Base-by-base conservation (phyloP, 129 eudicot species). In the Flaveria ramosissima region DNA sequence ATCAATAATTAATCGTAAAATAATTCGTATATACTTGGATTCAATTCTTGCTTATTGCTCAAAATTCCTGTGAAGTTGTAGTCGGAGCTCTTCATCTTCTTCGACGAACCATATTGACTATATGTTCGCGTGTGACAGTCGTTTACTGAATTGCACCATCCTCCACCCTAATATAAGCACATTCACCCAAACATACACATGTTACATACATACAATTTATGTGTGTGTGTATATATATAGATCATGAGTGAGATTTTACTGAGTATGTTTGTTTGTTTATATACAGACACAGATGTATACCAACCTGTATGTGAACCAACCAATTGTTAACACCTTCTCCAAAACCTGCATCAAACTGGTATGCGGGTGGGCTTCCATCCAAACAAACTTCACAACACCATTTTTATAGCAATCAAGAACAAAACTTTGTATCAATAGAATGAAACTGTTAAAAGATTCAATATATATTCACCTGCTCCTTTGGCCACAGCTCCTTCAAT, bases 351-450 rank as follows among this genome's bases (percentile, higher is more conserved):
- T 80, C 84, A 47, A 81, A 76, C 72, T 87, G 86, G 51, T 81
- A 87, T 27, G 91, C 88, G 3, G 91, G 86, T 43, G 88, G 84
- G 69, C 88, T 84, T 57, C 91, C 91, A 79, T 87, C 91, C 88
- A 84, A 82, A 66, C 91, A 87, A 66, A 84, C 91, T 87, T 59
- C 76, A 75, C 16, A 66, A 9, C 50, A 55, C 43, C 78, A 75
- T 42, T 59, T 24, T 72, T 5, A 10, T 45, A 45, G 50, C 23
- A 64, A 30, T 63, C 7, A 79, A 41, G 26, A 63, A 72, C 23
- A 62, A 62, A 53, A 48, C 17, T 48, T 72, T 23, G 14, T 64
- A 64, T 64, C 21, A 23, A 73, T 42, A 30, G 52, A 65, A 73
- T 68, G 0, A 68, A 78, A 77, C 3, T 69, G 39, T 27, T 27